Conservation (phyloP, 2,329 filamentous ascomycete genomes). For the Grosmannia serpens region DNA sequence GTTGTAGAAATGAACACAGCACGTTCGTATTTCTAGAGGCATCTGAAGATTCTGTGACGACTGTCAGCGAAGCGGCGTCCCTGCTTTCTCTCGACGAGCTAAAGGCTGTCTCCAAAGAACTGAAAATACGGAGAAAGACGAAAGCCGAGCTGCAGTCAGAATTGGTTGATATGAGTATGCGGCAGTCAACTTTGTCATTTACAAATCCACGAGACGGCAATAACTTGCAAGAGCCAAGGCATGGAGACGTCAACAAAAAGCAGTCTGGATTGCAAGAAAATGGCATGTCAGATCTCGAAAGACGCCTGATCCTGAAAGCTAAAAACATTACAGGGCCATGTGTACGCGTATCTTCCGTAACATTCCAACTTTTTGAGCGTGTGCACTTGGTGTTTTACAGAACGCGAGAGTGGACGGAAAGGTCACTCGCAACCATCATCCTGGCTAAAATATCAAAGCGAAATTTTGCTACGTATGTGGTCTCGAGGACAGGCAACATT, state of each 20-base stretch:
- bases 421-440: constrained; percentile 89
- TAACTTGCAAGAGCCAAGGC: neutral
- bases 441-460: constrained; percentile 78
- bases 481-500: constrained; percentile 80
- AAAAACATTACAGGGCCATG: constrained; percentile 68
- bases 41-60: constrained; percentile 61
- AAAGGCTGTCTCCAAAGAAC: constrained; percentile 72
- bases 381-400: constrained; percentile 94
- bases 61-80: constrained; percentile 71
- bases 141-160: constrained; percentile 69
- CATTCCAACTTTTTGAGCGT: constrained; percentile 77
- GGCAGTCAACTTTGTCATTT: constrained; percentile 53
- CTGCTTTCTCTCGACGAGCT: constrained; percentile 81
- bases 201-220: neutral
- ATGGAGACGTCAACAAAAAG: neutral
- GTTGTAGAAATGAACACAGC: neutral
- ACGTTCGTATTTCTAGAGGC: constrained; percentile 69
- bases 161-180: constrained; percentile 61
- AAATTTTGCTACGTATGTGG: constrained; percentile 83
- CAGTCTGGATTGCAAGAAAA: neutral
- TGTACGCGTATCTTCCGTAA: constrained; percentile 61
- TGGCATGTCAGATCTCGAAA: constrained; percentile 34
- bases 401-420: constrained; percentile 94
- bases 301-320: constrained; percentile 30
- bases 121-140: constrained; percentile 76